Percentiles rank a stretch among this genome's conserved stretches.
phyloP scores from a whole-genome alignment of 2,329 filamentous ascomycete species.

The Colletotrichum salicis region DNA sequence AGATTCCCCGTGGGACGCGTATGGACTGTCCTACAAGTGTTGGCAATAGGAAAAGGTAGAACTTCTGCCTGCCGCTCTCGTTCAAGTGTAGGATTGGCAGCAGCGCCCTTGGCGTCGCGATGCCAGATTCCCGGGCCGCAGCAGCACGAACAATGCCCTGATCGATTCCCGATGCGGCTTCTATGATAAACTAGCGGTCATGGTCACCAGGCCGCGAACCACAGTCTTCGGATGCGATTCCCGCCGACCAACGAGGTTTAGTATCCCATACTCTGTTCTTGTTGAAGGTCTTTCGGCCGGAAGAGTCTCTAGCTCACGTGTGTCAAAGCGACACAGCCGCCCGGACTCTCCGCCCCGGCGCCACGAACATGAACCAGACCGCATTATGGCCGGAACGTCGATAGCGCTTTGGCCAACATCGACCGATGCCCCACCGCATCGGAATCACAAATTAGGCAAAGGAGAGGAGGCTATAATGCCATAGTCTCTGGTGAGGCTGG shows the following conservation, averaged over 20 bases:
- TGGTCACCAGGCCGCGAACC: background rate
- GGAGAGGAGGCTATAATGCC: background rate
- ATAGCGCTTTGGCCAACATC: background rate
- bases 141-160: background rate
- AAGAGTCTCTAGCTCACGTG: background rate
- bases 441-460: background rate
- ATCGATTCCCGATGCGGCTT: conserved; percentile 11
- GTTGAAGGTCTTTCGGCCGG: background rate
- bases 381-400: background rate
- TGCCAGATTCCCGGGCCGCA: background rate
- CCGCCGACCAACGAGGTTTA: background rate
- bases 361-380: background rate
- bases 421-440: background rate
- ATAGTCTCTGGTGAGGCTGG: conserved; percentile 3
- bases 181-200: background rate
- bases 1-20: background rate
- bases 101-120: background rate
- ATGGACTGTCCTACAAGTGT: background rate
- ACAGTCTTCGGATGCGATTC: background rate
- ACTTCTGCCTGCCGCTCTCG: background rate
- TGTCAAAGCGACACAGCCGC: background rate
- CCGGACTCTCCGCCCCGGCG: background rate
- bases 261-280: too few species aligned
- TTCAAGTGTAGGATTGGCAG: background rate
- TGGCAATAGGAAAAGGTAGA: background rate